A percentile compares a stretch with the other conserved stretches of the same genome.
phyloP scores from a whole-genome alignment of 2,329 filamentous ascomycete species.

The Cladophialophora exuberans region DNA sequence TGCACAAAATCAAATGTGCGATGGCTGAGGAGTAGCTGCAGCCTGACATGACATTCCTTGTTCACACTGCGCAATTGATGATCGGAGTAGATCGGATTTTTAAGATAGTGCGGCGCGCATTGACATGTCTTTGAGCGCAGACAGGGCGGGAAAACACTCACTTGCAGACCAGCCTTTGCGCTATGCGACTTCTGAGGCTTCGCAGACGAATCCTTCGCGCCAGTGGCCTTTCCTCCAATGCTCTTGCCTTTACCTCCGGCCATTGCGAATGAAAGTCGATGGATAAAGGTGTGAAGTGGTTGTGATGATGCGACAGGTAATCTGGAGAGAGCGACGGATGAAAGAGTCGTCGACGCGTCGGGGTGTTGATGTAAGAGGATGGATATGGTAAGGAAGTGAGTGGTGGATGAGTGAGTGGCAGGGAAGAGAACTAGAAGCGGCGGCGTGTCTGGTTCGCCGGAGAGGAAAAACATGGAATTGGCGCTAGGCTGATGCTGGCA shows the following conservation, averaged over 20 bases:
- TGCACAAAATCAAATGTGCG: too few species aligned
- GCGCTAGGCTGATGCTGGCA: constrained; percentile 17
- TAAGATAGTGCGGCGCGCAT: background rate
- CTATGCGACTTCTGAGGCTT: constrained; percentile 94
- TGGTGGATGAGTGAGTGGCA: constrained; percentile 49
- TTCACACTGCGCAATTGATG: too few species aligned
- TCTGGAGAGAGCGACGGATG: constrained; percentile 16
- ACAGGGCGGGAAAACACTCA: constrained; percentile 54
- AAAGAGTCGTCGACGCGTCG: constrained; percentile 23
- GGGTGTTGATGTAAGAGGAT: constrained; percentile 18
- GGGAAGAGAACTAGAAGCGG: constrained; percentile 59
- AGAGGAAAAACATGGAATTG: constrained; percentile 13
- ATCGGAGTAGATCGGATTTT: too few species aligned
- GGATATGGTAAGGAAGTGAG: constrained; percentile 12
- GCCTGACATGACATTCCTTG: too few species aligned
- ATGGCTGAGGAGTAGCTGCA: too few species aligned
- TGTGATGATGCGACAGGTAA: constrained; percentile 19
- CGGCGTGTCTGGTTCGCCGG: constrained; percentile 6
- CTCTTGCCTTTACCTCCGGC: constrained; percentile 94
- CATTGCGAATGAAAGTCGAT: constrained; percentile 52
- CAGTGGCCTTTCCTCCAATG: constrained; percentile 80
- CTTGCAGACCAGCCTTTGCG: constrained; percentile 91
- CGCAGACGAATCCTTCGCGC: constrained; percentile 78
- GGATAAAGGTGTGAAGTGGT: constrained; percentile 4
- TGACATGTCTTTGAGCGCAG: constrained; percentile 8